Base-by-base conservation (phyloP, 2,329 filamentous ascomycete genomes). In the Leptographium procerum region DNA sequence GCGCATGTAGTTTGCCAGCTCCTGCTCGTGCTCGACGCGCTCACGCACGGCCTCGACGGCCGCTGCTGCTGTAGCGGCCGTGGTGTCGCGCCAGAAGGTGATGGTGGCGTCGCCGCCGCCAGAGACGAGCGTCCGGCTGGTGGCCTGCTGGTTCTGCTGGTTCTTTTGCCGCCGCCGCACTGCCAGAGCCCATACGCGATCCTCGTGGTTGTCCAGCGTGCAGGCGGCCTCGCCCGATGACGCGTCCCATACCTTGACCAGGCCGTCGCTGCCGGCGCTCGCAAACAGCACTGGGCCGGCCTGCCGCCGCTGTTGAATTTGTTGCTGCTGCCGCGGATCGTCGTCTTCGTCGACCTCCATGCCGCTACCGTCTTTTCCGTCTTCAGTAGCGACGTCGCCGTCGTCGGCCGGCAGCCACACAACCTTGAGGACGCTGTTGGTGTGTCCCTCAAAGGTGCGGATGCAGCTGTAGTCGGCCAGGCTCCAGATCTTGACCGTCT, bases 201-300 rank as follows among this genome's bases (percentile, higher is more conserved):
- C 94, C 66, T 91, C 91, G 71, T 99, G 94, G 72, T 97, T 97
- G 73, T 99, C 94, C 5, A 99, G 80, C 0, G 94, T 99, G 63
- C 88, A 87, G 64, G 91, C 89, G 3, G 85, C 79, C 71, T 97
- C 94, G 52, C 91, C 91, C 1, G 81, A 85, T 67, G 87, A 87
- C 14, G 88, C 87, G 65, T 96, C 89, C 94, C 94, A 99, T 34
- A 99, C 84, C 73, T 97, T 99, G 61, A 99, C 91, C 4, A 99
- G 80, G 2, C 94, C 94, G 71, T 99, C 95, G 60, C 91, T 91
- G 45, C 89, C 94, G 16, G 94, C 91, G 64, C 88, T 95, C 36
- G 88, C 90, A 59, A 96, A 83, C 60, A 88, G 84, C 1, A 89
- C 77, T 16, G 59, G 61, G 11, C 55, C 58, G 10, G 55, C 52